Evolutionary conservation across 73 alveolate genomes (phyloP), one percentile per base, ranked within the genome.

Genomic region (Urostyla sp.): DNA sequence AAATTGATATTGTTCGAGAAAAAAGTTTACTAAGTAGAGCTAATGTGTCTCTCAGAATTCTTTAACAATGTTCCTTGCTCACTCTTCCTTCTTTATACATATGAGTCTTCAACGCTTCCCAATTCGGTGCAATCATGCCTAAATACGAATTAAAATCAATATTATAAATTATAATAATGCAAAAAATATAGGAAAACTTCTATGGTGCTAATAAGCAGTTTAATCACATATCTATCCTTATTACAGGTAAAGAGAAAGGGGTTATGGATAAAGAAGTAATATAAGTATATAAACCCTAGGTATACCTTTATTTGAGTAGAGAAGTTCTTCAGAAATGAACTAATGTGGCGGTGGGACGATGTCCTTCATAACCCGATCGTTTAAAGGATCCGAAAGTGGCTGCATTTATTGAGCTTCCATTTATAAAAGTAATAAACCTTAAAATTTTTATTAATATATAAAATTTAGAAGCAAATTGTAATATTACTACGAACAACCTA

Each of bases 41-140:
- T 27, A 85, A 52, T 16, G 93, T 90, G 80, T 93, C 92, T 18
- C 77, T 66, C 49, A 94, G 85, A 16, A 85, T 85, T 45, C 89
- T 80, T 67, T 87, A 79, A 55, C 90, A 87, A 44, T 79, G 87
- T 43, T 84, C 95, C 61, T 94, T 90, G 52, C 86, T 67, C 11
- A 93, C 50, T 38, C 96, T 40, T 21, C 96, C 98, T 80, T 93
- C 98, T 61, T 89, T 88, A 53, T 87, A 72, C 72, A 95, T 67
- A 79, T 90, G 96, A 69, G 94, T 95, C 60, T 80, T 84, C 58
- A 95, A 80, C 16, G 74, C 75, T 53, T 66, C 86, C 98, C 98
- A 95, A 87, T 95, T 97, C 0, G 99, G 99, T 6, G 28, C 28
- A 13, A 4, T 69, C 7, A 69, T 46, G 8, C 53, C 83, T 69